phyloP scores from a whole-genome alignment of 352 stramenopile species.

The Elongisporangium anandrum region DNA sequence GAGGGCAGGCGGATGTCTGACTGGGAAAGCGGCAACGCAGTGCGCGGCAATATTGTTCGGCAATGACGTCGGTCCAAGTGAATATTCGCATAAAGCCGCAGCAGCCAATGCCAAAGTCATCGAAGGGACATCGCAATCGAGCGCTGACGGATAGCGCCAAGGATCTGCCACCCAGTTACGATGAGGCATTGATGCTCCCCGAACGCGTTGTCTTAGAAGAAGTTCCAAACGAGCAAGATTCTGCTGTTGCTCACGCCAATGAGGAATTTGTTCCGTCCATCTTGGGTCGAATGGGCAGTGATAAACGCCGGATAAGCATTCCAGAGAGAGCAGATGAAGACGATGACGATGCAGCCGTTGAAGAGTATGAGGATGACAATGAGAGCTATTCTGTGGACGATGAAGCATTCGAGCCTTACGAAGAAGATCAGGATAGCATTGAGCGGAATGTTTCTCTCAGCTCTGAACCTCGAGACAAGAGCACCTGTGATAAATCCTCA shows the following conservation, averaged over 20 bases:
- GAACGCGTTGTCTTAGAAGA: neutral
- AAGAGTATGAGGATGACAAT: conserved; percentile 6
- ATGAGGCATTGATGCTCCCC: conserved; percentile 35
- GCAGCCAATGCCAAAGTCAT: neutral
- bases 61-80: conserved; percentile 18
- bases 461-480: too few relatives aligned
- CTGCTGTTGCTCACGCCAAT: neutral
- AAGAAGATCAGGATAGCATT: conserved; percentile 9
- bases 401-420: conserved; percentile 34
- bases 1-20: neutral
- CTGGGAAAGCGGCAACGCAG: neutral
- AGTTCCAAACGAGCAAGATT: neutral
- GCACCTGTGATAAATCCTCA: neutral
- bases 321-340: conserved; percentile 8
- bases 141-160: neutral
- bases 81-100: conserved; percentile 20
- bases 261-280: neutral
- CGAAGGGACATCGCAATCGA: conserved; percentile 1
- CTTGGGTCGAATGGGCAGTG: neutral
- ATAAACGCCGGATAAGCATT: neutral
- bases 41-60: neutral
- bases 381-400: conserved; percentile 28
- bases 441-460: neutral
- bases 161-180: conserved; percentile 27
- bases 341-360: conserved; percentile 11